Evolutionary conservation across 2,329 filamentous ascomycete genomes (phyloP).

Genomic region (Elsinoe fawcettii): DNA sequence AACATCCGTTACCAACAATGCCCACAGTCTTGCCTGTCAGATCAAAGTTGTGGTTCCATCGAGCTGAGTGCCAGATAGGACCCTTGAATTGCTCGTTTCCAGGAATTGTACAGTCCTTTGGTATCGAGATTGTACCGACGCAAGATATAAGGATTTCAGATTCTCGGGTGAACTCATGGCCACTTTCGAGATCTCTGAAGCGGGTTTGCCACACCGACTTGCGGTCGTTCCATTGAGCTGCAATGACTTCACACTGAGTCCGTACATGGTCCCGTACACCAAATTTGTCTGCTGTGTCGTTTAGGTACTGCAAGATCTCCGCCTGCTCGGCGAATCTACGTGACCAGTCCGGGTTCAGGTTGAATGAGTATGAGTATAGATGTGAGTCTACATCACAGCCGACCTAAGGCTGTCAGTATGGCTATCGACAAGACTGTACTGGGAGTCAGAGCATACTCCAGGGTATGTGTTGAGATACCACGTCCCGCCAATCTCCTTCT

Average conservation of each 20-base stretch:
- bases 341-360: conserved; percentile 27
- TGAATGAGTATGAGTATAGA: conserved; percentile 29
- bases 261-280: conserved; percentile 10
- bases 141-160: conserved; percentile 12
- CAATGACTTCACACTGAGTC: background rate
- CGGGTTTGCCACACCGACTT: conserved; percentile 1
- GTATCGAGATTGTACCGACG: conserved; percentile 15
- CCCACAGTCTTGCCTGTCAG: conserved; percentile 16
- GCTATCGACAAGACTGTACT: background rate
- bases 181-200: background rate
- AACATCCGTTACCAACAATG: conserved; percentile 31
- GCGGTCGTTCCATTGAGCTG: background rate
- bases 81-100: conserved; percentile 15
- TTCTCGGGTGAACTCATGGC: background rate
- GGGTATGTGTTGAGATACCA: conserved; percentile 16
- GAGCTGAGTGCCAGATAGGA: conserved; percentile 18
- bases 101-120: conserved; percentile 12
- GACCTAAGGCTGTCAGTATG: background rate
- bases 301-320: conserved; percentile 18
- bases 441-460: background rate
- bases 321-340: conserved; percentile 18
- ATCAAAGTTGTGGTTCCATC: conserved; percentile 15
- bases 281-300: conserved; percentile 14
- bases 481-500: conserved; percentile 11
- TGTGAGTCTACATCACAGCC: conserved; percentile 21